Evolutionary conservation across 768 basidiomycete species (phyloP).

Genomic region (Hysterangium stoloniferum): DNA sequence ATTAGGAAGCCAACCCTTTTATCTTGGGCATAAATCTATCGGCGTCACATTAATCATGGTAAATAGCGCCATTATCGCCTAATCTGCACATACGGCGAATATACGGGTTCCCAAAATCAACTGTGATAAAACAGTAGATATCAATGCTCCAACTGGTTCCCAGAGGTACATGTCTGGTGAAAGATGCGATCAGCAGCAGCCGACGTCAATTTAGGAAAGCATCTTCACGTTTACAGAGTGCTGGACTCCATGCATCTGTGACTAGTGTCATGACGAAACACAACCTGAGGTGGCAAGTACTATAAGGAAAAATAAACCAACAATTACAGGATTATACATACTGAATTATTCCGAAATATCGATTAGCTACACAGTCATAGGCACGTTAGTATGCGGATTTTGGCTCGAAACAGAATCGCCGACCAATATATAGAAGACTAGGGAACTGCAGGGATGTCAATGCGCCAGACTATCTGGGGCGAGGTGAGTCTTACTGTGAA

Average conservation of each 20-base stretch:
- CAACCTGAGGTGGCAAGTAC: neutral
- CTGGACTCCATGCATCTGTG: neutral
- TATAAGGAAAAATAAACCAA: no score
- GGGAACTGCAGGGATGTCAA: neutral
- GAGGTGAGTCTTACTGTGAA: neutral
- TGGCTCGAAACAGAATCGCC: neutral
- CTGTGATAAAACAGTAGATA: neutral
- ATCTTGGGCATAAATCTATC: neutral
- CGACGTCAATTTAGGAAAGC: neutral
- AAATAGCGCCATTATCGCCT: neutral
- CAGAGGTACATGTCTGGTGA: neutral
- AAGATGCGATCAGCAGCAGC: neutral
- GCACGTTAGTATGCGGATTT: neutral
- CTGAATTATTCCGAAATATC: constrained; percentile 2
- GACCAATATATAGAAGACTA: neutral
- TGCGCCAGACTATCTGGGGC: neutral
- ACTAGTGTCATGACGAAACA: neutral
- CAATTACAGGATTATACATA: neutral
- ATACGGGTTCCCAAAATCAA: neutral
- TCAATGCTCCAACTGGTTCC: neutral
- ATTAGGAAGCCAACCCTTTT: neutral
- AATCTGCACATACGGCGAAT: neutral
- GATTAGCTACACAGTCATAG: neutral
- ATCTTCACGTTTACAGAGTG: neutral
- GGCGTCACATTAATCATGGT: neutral